Evolutionary conservation across 257 asterid species (phyloP).

Genomic region (Nicotiana undulata): DNA sequence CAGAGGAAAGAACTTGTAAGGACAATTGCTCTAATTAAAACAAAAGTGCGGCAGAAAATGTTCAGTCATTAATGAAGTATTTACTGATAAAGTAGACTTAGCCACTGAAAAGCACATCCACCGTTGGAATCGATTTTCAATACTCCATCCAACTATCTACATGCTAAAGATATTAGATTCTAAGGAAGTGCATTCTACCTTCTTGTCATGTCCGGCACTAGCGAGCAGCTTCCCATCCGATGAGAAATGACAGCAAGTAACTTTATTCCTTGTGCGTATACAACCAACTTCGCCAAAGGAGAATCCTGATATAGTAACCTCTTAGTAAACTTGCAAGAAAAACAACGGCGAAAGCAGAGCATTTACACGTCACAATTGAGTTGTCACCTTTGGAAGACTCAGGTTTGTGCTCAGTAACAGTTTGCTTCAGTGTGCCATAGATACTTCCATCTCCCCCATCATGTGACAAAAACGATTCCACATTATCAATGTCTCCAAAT

Average conservation of each 20-base stretch:
- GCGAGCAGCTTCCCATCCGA: slow-evolving; percentile 95
- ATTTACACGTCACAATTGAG: neutral
- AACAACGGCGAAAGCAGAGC: neutral
- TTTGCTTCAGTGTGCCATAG: slow-evolving; percentile 62
- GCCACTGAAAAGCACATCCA: neutral
- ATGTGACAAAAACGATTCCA: slow-evolving; percentile 78
- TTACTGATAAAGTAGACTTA: neutral
- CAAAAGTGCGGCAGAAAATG: neutral
- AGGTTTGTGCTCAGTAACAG: slow-evolving; percentile 52
- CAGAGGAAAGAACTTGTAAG: slow-evolving; percentile 1
- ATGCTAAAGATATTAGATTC: neutral
- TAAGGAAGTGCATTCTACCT: slow-evolving; percentile 35
- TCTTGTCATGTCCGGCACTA: slow-evolving; percentile 96
- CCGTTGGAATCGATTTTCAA: neutral
- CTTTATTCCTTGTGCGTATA: slow-evolving; percentile 80
- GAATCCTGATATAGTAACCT: slow-evolving; percentile 26
- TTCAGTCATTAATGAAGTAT: neutral
- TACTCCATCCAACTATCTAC: neutral
- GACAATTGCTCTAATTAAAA: neutral
- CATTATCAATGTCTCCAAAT: slow-evolving; percentile 89
- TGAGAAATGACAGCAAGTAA: slow-evolving; percentile 92
- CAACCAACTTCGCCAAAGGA: slow-evolving; percentile 86
- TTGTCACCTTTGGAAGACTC: slow-evolving; percentile 68
- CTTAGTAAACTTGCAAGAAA: neutral
- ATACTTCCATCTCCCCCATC: slow-evolving; percentile 92